Conservation (phyloP, 331 rosid species). For the Arachis monticola region DNA sequence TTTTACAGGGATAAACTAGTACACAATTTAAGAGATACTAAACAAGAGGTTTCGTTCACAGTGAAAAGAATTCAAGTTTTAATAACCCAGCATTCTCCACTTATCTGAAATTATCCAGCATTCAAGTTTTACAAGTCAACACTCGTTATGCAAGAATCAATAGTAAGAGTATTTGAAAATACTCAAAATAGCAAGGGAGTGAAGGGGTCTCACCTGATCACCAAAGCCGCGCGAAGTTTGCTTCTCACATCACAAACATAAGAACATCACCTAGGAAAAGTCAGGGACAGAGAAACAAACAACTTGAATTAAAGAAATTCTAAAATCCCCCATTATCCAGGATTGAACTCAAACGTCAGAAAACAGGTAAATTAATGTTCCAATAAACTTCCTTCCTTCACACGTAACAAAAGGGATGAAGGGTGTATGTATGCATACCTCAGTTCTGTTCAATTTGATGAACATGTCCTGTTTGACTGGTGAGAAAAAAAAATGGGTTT, state of each 20-base stretch:
- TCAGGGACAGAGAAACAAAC: not conserved
- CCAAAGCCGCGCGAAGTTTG: not conserved
- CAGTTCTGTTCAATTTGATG: not conserved
- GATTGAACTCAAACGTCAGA: conserved; percentile 14
- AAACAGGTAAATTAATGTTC: conserved; percentile 21
- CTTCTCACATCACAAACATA: conserved; percentile 34
- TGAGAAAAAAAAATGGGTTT: conserved; percentile 4
- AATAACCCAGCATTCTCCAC: too few relatives aligned
- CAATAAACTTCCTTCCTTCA: not conserved
- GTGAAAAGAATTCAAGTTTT: too few relatives aligned
- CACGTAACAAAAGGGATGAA: conserved; percentile 17
- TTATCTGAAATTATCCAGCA: too few relatives aligned
- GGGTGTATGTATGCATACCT: conserved; percentile 19
- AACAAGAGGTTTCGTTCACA: too few relatives aligned
- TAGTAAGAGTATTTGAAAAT: too few relatives aligned
- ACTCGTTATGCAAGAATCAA: too few relatives aligned
- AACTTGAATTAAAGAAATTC: not conserved
- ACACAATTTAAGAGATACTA: too few relatives aligned
- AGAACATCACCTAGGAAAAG: conserved; percentile 29
- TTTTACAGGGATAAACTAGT: too few relatives aligned
- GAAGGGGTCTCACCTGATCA: too few relatives aligned
- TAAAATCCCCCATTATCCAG: conserved; percentile 17
- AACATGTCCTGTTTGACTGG: conserved; percentile 30
- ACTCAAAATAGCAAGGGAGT: too few relatives aligned
- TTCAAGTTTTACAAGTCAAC: too few relatives aligned